These are phyloP conservation scores for Trichoderma gamsii DNA, from an alignment of 495 filamentous ascomycete genomes.

Conservation along the genomic window DNA sequence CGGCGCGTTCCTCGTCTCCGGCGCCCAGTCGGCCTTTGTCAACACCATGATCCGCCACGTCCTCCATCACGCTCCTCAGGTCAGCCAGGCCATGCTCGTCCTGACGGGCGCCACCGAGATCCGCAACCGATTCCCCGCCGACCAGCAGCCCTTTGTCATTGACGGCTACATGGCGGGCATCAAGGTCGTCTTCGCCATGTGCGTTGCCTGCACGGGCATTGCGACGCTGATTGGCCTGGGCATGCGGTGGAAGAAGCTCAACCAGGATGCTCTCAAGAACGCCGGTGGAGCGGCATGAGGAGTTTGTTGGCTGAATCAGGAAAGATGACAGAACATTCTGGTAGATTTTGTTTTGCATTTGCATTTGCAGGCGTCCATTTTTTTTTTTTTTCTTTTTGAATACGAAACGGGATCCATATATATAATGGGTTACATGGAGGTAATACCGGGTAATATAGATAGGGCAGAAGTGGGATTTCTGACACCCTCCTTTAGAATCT, in stretches of 20 bases:
- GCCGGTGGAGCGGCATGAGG: conserved; percentile 4
- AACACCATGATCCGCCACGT: conserved; percentile 36
- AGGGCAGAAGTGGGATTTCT: neutral
- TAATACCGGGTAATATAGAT: neutral
- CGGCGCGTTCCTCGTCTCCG: conserved; percentile 42
- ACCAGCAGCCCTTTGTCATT: conserved; percentile 39
- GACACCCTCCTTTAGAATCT: too few relatives aligned
- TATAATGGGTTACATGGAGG: neutral
- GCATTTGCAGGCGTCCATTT: neutral
- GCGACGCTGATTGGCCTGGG: conserved; percentile 18
- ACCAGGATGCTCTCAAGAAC: conserved; percentile 17
- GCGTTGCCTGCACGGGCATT: conserved; percentile 28
- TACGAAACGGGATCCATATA: neutral
- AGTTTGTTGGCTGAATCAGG: neutral
- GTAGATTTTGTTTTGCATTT: neutral
- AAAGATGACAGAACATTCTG: neutral
- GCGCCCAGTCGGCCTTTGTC: conserved; percentile 43
- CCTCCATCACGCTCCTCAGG: conserved; percentile 31
- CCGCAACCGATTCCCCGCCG: conserved; percentile 34
- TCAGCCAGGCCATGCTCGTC: conserved; percentile 38
- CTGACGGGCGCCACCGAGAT: conserved; percentile 48
- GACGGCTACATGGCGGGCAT: conserved; percentile 49
- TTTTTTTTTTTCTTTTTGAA: neutral
- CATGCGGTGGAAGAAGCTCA: conserved; percentile 18
- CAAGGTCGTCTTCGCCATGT: conserved; percentile 35